Evolutionary conservation across 2,329 filamentous ascomycete genomes (phyloP).

Genomic region (Waltergamsia citrina): DNA sequence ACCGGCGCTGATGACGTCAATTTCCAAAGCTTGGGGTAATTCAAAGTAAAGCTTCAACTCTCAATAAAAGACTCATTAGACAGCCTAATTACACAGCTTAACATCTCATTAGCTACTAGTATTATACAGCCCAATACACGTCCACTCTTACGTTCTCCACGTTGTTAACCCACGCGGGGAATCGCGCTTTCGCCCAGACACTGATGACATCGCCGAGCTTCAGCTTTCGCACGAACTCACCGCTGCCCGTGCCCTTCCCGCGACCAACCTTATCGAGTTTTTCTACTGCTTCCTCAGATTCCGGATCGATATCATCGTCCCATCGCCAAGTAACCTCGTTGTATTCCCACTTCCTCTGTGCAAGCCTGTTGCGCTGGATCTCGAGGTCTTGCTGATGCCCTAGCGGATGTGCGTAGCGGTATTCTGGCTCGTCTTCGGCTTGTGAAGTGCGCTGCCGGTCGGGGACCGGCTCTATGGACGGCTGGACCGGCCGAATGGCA

Average conservation of each 20-base stretch:
- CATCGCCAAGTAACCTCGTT: constrained; percentile 45
- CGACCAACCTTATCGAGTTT: constrained; percentile 33
- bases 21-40: too few relatives aligned
- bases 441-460: too few relatives aligned
- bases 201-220: constrained; percentile 52
- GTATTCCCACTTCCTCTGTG: constrained; percentile 19
- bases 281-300: constrained; percentile 27
- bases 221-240: constrained; percentile 45
- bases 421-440: constrained; percentile 10
- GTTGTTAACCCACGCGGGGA: constrained; percentile 41
- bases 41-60: too few relatives aligned
- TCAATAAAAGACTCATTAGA: too few relatives aligned
- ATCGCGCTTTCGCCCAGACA: constrained; percentile 51
- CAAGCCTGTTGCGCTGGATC: constrained; percentile 38
- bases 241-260: constrained; percentile 39
- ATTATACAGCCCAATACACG: constrained; percentile 46
- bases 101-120: too few relatives aligned
- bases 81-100: too few relatives aligned
- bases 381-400: constrained; percentile 22
- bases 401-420: constrained; percentile 26
- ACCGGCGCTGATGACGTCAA: not conserved
- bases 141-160: constrained; percentile 41
- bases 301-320: constrained; percentile 25
- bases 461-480: constrained; percentile 10
- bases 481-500: constrained; percentile 25